These are phyloP conservation scores for Colletotrichum zoysiae DNA, from an alignment of 2,329 filamentous ascomycete genomes.

Conservation along the genomic window DNA sequence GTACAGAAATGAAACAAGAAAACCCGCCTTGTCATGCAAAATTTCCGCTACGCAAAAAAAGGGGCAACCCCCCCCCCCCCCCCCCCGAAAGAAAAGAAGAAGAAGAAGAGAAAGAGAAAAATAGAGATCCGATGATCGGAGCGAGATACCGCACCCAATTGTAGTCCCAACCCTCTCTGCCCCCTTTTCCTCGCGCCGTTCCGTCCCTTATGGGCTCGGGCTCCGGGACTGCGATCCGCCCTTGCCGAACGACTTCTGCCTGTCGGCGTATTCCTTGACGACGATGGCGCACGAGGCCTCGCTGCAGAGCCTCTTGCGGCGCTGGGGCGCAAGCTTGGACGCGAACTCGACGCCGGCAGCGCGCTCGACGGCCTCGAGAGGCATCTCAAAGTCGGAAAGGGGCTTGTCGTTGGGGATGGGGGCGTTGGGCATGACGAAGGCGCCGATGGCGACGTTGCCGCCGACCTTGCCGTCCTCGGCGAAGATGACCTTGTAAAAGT, in stretches of 20 bases:
- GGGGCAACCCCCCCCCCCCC: neutral
- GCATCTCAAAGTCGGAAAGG: constrained; percentile 92
- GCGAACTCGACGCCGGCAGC: constrained; percentile 95
- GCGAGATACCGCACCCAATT: neutral
- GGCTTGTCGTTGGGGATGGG: constrained; percentile 89
- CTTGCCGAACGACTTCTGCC: constrained; percentile 69
- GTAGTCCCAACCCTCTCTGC: neutral
- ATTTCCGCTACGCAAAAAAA: constrained; percentile 1
- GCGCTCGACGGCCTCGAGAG: constrained; percentile 90
- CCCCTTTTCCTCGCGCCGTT: neutral
- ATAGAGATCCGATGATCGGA: constrained; percentile 21
- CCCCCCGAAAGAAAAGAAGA: too few relatives aligned
- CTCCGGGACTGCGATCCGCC: constrained; percentile 48
- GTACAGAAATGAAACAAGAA: constrained; percentile 38
- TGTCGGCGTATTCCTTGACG: constrained; percentile 80
- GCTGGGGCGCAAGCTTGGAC: constrained; percentile 77
- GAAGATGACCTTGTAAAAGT: constrained; percentile 99
- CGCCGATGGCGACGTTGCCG: constrained; percentile 87
- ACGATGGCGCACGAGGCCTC: constrained; percentile 88
- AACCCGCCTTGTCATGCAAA: constrained; percentile 20
- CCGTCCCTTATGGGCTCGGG: constrained; percentile 31
- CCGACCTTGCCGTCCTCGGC: constrained; percentile 81
- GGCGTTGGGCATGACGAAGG: constrained; percentile 95
- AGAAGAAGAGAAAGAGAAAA: neutral
- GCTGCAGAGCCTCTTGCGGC: constrained; percentile 84